Evolutionary conservation across 768 basidiomycete species (phyloP), one percentile per base, ranked within the genome.

Genomic region (Sporobolomyces roseus): DNA sequence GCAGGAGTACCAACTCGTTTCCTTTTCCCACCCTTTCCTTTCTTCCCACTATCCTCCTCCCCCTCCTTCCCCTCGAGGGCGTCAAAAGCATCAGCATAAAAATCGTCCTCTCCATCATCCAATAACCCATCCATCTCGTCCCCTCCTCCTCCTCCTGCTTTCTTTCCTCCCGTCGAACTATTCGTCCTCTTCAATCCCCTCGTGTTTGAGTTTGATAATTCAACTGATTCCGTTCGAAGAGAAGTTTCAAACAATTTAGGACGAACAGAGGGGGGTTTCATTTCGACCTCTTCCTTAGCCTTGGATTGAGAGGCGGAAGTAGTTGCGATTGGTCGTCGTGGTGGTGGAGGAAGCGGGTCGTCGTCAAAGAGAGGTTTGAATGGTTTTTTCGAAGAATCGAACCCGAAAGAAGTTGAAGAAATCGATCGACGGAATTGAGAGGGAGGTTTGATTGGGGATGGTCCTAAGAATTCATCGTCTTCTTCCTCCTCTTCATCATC

Each of bases 381-480:
- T 9, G 58, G 53, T 38, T 63, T n/a, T n/a, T n/a, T 63, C 36
- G 54, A 16, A 12, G 36, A 38, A 10, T 50, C 36, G 48, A 38
- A 32, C 6, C 13, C 19, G 55, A 38, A 16, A 7, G 46, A 29
- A n/a, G 62, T 29, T n/a, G 25, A 29, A 17, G n/a, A n/a, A n/a
- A n/a, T n/a, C 46, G 51, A 43, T 29, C 2, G 56, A 43, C 19
- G 17, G 25, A 32, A 8, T n/a, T n/a, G n/a, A n/a, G n/a, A n/a
- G n/a, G 45, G 48, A 17, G 63, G 63, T 50, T 72, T 72, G 50
- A 60, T 66, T n/a, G 71, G 71, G 5, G 71, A 72, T 0, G 71
- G 71, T 1, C 71, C 71, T 14, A 72, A 41, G 4, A 53, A n/a
- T 13, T 68, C 66, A 54, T 65, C 66, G 27, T 66, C 66, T 21